Percentiles rank a stretch among this genome's conserved stretches.
Evolutionary conservation across 2,329 filamentous ascomycete species (phyloP).

Genomic region (Cordyceps javanica): DNA sequence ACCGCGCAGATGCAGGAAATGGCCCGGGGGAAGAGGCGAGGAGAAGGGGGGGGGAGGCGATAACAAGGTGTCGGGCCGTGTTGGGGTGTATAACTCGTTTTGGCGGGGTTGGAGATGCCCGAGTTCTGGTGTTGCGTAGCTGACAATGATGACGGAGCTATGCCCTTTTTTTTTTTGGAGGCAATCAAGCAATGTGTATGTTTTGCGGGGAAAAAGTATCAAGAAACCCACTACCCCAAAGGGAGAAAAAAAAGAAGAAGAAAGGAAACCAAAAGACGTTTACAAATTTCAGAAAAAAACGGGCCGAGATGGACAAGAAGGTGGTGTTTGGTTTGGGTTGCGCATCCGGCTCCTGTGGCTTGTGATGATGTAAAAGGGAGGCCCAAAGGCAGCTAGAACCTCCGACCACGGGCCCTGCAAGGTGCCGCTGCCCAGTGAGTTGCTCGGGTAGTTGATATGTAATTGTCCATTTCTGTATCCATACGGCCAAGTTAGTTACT

Average conservation of each 20-base stretch:
- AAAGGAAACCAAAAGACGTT: background rate
- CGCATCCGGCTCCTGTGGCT: background rate
- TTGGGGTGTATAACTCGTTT: background rate
- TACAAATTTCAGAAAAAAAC: background rate
- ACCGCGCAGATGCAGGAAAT: no score
- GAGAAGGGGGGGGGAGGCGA: background rate
- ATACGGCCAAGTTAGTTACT: background rate
- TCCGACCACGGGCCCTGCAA: slow-evolving; percentile 2
- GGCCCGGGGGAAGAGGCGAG: background rate
- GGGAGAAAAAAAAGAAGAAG: no score
- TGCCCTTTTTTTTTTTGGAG: background rate
- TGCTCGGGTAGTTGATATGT: no score
- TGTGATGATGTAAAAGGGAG: slow-evolving; percentile 11
- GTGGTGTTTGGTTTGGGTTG: background rate
- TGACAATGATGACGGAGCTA: background rate
- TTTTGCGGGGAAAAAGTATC: no score
- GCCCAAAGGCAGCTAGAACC: background rate
- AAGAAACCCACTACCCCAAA: no score
- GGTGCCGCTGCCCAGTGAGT: background rate
- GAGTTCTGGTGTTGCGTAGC: background rate
- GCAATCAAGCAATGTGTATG: no score
- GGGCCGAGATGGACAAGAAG: background rate
- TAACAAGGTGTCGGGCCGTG: background rate
- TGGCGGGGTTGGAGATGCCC: background rate
- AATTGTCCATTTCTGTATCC: background rate